Percentiles rank a stretch among this genome's conserved stretches.
Conservation (phyloP, 257 asterid genomes). For the Nicotiana paniculata region DNA sequence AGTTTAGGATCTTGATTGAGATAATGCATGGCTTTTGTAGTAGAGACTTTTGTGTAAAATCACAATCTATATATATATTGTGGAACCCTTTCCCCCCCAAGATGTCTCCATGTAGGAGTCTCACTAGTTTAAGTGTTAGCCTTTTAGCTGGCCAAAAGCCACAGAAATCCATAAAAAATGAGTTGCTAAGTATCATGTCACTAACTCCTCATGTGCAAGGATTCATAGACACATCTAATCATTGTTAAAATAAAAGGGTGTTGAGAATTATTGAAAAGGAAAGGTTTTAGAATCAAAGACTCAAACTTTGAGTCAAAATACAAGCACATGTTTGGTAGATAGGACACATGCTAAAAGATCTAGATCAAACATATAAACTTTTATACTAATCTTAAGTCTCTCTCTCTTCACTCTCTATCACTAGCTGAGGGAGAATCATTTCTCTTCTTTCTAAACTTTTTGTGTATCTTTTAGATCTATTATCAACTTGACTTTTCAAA, state of each 20-base stretch:
- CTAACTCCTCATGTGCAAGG: conserved; percentile 47
- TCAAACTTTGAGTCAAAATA: conserved; percentile 34
- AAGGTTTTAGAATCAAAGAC: background rate
- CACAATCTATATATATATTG: conserved; percentile 5
- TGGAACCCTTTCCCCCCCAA: conserved; percentile 23
- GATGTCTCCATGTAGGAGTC: conserved; percentile 66
- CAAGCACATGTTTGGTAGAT: conserved; percentile 53
- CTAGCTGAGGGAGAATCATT: background rate
- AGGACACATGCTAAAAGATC: conserved; percentile 37
- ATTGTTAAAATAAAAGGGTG: conserved; percentile 21
- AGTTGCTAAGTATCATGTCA: conserved; percentile 24
- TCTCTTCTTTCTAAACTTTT: background rate
- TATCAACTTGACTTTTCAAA: background rate
- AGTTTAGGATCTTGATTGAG: conserved; percentile 12
- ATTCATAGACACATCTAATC: conserved; percentile 35
- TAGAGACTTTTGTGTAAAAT: conserved; percentile 2
- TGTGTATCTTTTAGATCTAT: background rate
- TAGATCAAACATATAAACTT: conserved; percentile 25
- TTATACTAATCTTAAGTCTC: background rate
- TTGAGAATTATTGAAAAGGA: conserved; percentile 13
- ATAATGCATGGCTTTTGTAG: conserved; percentile 5
- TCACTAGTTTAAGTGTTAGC: conserved; percentile 30
- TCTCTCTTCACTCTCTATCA: background rate
- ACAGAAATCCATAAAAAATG: conserved; percentile 18
- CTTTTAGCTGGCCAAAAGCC: conserved; percentile 32